Evolutionary conservation across 208 protist species (phyloP), one percentile per base, ranked within the genome.

Genomic region (Balamuthia mandrillaris): DNA sequence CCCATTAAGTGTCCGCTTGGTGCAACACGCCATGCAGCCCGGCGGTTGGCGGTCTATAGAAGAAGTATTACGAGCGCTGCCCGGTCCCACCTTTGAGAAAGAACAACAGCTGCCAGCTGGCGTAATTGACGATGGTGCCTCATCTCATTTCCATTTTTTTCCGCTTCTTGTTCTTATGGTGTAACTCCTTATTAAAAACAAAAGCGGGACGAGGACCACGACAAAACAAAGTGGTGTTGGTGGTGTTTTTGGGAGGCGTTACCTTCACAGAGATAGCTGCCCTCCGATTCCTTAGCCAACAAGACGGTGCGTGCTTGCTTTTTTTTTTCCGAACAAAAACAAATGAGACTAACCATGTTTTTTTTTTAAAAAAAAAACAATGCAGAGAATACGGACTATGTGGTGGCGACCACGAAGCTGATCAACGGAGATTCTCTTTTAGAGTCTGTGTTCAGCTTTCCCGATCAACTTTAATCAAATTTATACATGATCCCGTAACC

Each of bases 211-310:
- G 56, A 18, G 60, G 37, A 2, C 39, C 68, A 3, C 33, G 81
- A 10, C 47, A 58, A n/a, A 68, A 56, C 66, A 33, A 75, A 37
- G 92, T 95, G 21, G 87, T 83, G 1, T 82, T 98, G 45, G 89
- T 98, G 39, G 96, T 96, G 90, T 93, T 98, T 63, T 91, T 98
- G 68, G 96, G 96, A 21, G 97, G 97, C 21, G 86, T 97, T 31
- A 97, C 96, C 3, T 93, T 91, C 60, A 91, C 95, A 0, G 97
- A 98, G 85, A 95, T 98, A 12, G 95, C 93, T 41, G 90, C 94
- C 16, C 42, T 98, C 29, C 93, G 97, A 65, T 96, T 94, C 81
- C 70, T 98, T 10, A 88, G 94, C 45, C 33, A 65, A 63, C 51
- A 88, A 39, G 65, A 84, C 24, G 85, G 87, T 72, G 21, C 41